Conservation (phyloP, 495 filamentous ascomycete genomes). For the Penicillium riverlandense region DNA sequence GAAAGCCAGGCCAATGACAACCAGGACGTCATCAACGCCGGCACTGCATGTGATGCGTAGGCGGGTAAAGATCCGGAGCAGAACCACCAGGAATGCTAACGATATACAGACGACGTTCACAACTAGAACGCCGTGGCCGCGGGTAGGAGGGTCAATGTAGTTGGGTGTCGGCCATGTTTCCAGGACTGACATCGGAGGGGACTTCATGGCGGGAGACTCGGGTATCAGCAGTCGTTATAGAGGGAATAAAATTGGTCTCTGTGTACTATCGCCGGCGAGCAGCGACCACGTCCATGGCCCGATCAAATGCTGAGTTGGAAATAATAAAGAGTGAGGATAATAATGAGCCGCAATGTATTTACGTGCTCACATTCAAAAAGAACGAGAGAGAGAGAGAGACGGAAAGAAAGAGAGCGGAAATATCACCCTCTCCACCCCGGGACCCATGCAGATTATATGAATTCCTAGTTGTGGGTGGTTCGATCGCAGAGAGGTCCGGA, state of each 20-base stretch:
- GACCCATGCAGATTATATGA: not conserved
- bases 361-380: not conserved
- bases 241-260: not conserved
- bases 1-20: conserved; percentile 32
- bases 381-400: not conserved
- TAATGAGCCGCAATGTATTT: not conserved
- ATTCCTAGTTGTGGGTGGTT: too few species aligned
- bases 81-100: conserved; percentile 33
- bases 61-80: conserved; percentile 43
- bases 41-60: conserved; percentile 35
- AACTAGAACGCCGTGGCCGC: conserved; percentile 36
- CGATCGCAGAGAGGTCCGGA: not conserved
- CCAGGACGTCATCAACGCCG: conserved; percentile 42
- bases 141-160: conserved; percentile 44
- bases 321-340: not conserved
- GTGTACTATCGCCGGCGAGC: not conserved
- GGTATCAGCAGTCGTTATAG: not conserved
- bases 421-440: not conserved
- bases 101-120: conserved; percentile 31
- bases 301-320: not conserved
- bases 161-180: conserved; percentile 49
- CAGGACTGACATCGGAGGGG: conserved; percentile 38
- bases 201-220: conserved; percentile 18
- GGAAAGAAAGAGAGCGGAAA: not conserved
- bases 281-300: not conserved